Evolutionary conservation across 1,139 yeast genomes (phyloP).

Genomic region (Blastobotrys ciferrii): DNA sequence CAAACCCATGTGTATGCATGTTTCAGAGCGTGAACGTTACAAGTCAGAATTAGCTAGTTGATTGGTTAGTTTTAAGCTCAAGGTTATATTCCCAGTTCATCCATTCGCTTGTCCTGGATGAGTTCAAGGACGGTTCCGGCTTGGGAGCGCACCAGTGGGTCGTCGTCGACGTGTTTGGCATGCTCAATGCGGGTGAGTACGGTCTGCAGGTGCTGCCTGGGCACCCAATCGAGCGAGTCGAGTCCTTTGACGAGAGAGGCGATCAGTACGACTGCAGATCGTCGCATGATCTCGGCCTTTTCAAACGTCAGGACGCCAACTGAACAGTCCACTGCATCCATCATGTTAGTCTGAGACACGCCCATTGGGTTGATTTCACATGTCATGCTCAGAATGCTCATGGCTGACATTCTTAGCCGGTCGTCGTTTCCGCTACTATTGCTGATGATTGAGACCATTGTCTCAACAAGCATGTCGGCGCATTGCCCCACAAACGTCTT

Average conservation of each 20-base stretch:
- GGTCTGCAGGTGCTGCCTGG: constrained; percentile 20
- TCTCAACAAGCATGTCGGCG: constrained; percentile 38
- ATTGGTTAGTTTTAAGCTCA: not conserved
- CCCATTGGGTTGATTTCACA: constrained; percentile 62
- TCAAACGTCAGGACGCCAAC: constrained; percentile 69
- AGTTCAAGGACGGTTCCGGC: constrained; percentile 21
- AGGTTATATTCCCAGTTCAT: not conserved
- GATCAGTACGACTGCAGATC: constrained; percentile 71
- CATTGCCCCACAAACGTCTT: constrained; percentile 46
- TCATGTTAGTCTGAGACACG: constrained; percentile 43
- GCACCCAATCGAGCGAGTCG: constrained; percentile 24
- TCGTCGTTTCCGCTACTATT: constrained; percentile 46
- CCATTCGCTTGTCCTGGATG: constrained; percentile 9
- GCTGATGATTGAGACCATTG: constrained; percentile 44
- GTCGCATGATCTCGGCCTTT: constrained; percentile 52
- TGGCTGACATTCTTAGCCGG: constrained; percentile 75
- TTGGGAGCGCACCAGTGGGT: constrained; percentile 31
- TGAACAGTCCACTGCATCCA: constrained; percentile 68
- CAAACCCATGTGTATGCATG: no score
- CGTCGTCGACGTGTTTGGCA: constrained; percentile 27
- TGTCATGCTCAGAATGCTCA: constrained; percentile 70
- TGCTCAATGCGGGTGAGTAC: constrained; percentile 24
- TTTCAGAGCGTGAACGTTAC: no score
- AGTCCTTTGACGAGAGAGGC: constrained; percentile 57
- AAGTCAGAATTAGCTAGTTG: no score